Evolutionary conservation across 2,329 filamentous ascomycete genomes (phyloP), one percentile per base, ranked within the genome.

Genomic region (Zasmidium citrigriseum): DNA sequence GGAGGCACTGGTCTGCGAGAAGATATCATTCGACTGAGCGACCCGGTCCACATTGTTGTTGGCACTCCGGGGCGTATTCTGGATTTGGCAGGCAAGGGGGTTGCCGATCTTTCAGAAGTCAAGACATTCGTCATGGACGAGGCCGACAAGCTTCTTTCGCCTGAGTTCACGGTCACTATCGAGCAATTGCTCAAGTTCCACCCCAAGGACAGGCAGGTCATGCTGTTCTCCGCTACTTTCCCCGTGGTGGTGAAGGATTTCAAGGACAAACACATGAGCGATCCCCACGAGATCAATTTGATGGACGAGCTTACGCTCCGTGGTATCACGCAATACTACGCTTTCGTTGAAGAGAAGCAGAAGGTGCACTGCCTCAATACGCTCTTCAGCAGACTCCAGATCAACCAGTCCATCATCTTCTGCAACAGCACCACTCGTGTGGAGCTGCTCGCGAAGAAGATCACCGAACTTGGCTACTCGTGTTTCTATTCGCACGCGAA

Each of bases 391-490:
- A 96, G 97, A 78, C 86, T 99, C 16, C 93, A 99, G 78, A 99
- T 99, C 80, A 99, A 99, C 79, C 95, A 99, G 81, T 99, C 96
- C 63, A 99, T 99, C 80, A 99, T 99, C 75, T 99, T 99, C 81
- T 99, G 95, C 80, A 99, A 99, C 78, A 99, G 95, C 44, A 99
- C 95, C 54, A 98, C 98, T 76, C 91, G 95, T 65, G 95, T 99
- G 61, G 95, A 99, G 78, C 83, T 99, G 54, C 85, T 99, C 23
- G 95, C 95, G 52, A 99, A 99, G 83, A 99, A 99, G 78, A 99
- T 99, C 72, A 99, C 96, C 49, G 96, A 99, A 76, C 86, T 99
- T 65, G 95, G 95, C 65, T 99, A 99, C 78, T 99, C 95, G 1
- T 99, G 95, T 80, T 99, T 98, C 80, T 99, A 99, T 80, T 98